A percentile compares a stretch with the other conserved stretches of the same genome.
Conservation (phyloP, 495 filamentous ascomycete genomes). For the Hyaloscypha bicolor region DNA sequence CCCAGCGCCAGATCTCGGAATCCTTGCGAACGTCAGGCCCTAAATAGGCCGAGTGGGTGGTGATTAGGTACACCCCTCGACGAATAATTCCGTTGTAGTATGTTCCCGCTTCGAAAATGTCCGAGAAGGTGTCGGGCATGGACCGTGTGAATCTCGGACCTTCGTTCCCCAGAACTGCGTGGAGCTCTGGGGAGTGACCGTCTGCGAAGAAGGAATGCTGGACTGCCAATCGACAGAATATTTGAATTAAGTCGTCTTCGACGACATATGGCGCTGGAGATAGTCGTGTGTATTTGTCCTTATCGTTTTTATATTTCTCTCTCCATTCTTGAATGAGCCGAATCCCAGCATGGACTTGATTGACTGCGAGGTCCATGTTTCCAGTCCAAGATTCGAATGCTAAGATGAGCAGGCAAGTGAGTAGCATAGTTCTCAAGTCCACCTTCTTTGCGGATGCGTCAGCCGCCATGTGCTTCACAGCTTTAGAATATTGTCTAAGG, state of each 20-base stretch:
- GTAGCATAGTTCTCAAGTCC: constrained; percentile 22
- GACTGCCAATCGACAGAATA: constrained; percentile 19
- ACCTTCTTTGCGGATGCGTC: constrained; percentile 15
- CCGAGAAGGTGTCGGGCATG: constrained; percentile 18
- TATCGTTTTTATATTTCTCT: constrained; percentile 14
- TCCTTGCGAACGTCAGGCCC: constrained; percentile 15
- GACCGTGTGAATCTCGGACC: constrained; percentile 19
- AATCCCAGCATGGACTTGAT: constrained; percentile 21
- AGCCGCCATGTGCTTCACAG: constrained; percentile 20
- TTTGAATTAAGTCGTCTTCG: constrained; percentile 21
- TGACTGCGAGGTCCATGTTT: constrained; percentile 21
- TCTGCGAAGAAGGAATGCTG: constrained; percentile 26
- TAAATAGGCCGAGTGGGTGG: constrained; percentile 16
- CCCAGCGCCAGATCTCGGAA: constrained; percentile 20
- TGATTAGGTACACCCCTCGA: constrained; percentile 21
- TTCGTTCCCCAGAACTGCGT: constrained; percentile 17
- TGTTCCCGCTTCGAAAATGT: constrained; percentile 22
- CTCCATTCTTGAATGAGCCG: constrained; percentile 26
- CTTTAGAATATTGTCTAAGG: constrained; percentile 22
- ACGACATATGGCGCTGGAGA: constrained; percentile 23
- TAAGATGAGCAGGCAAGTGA: constrained; percentile 20
- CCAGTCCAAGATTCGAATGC: constrained; percentile 23
- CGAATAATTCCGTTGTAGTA: constrained; percentile 23
- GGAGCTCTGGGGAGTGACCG: constrained; percentile 19
- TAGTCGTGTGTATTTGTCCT: constrained; percentile 14